Evolutionary conservation across 2,329 filamentous ascomycete species (phyloP).

Genomic region (Fusarium cicatricum): DNA sequence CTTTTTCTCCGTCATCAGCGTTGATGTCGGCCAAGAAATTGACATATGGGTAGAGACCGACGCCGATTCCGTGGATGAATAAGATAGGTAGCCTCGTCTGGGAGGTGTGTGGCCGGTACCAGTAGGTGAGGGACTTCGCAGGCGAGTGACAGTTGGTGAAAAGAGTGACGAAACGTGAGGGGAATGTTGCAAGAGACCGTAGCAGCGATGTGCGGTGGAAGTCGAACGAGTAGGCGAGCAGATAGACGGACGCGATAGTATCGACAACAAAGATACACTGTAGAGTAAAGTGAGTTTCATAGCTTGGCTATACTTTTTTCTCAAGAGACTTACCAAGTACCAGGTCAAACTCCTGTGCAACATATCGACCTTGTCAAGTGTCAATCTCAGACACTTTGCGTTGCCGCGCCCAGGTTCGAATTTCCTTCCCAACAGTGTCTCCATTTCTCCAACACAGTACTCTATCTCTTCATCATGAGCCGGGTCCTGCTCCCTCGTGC

Average conservation of each 20-base stretch:
- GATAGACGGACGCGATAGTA: conserved; percentile 43
- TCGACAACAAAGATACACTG: conserved; percentile 59
- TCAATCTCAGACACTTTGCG: conserved; percentile 62
- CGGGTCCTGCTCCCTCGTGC: conserved; percentile 52
- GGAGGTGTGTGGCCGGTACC: conserved; percentile 68
- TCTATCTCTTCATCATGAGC: conserved; percentile 63
- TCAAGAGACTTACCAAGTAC: conserved; percentile 57
- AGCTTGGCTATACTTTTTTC: not conserved
- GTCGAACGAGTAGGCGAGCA: conserved; percentile 55
- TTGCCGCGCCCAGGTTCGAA: conserved; percentile 61
- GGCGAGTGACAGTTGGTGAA: conserved; percentile 56
- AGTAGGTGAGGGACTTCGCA: conserved; percentile 62
- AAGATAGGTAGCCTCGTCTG: conserved; percentile 63
- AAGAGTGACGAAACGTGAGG: conserved; percentile 59
- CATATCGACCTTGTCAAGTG: conserved; percentile 65
- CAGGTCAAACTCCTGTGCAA: conserved; percentile 62
- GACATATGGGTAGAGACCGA: conserved; percentile 61
- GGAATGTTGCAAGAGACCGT: conserved; percentile 58
- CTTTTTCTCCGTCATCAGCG: conserved; percentile 41
- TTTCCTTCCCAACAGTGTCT: conserved; percentile 58
- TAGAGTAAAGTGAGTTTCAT: not conserved
- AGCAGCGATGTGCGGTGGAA: conserved; percentile 52
- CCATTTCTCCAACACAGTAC: conserved; percentile 60
- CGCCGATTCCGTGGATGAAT: conserved; percentile 70
- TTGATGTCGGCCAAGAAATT: conserved; percentile 63